Percentiles rank a stretch among this genome's conserved stretches.
Evolutionary conservation across 306 rosid species (phyloP).

Genomic region (Ormosia emarginata): DNA sequence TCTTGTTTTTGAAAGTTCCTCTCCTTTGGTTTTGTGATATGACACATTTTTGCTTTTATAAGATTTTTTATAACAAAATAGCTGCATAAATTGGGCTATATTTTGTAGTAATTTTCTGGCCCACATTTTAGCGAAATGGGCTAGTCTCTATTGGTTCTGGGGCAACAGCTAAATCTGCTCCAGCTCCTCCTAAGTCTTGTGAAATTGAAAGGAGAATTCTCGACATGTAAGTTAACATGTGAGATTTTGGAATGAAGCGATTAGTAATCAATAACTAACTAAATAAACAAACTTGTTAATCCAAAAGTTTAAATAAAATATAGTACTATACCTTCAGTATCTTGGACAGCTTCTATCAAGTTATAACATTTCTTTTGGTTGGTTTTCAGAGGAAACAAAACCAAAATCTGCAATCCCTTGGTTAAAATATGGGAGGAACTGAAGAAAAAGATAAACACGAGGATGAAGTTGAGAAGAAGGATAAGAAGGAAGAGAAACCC

Average conservation of each 20-base stretch:
- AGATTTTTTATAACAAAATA: neutral
- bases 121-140: neutral
- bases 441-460: conserved; percentile 17
- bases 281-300: neutral
- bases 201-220: neutral
- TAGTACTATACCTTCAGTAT: neutral
- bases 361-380: neutral
- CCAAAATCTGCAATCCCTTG: neutral
- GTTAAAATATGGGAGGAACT: conserved; percentile 41
- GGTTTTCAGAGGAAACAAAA: conserved; percentile 21
- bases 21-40: neutral
- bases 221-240: neutral
- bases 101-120: neutral
- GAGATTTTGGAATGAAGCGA: neutral
- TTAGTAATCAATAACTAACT: neutral
- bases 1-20: neutral
- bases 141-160: neutral
- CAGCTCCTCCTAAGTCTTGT: neutral
- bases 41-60: neutral
- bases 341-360: neutral
- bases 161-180: neutral
- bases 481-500: neutral
- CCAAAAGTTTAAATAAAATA: neutral
- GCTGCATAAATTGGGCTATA: neutral
- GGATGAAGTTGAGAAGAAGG: conserved; percentile 4